These are phyloP conservation scores for Tilletiopsis washingtonensis DNA, from an alignment of 1,284 basidiomycete species.

Conservation along the genomic window DNA sequence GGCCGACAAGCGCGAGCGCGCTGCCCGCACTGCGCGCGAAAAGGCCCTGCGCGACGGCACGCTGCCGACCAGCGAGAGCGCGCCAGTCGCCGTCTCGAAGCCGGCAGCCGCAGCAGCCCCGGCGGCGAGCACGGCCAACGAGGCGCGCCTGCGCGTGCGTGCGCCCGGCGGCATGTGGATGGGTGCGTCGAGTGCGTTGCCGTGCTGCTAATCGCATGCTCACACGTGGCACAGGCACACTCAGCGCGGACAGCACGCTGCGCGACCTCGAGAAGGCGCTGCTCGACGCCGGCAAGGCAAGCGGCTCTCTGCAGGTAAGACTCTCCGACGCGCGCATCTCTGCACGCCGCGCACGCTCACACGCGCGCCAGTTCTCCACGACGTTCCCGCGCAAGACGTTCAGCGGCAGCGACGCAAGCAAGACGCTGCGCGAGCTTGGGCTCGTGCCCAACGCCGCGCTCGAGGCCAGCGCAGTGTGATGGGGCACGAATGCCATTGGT, in stretches of 20 bases:
- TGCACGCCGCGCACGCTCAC: background rate
- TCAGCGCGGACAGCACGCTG: constrained; percentile 33
- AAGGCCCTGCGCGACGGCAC: constrained; percentile 36
- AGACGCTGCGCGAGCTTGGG: constrained; percentile 41
- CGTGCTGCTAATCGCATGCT: too few species aligned
- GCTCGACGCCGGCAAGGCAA: constrained; percentile 25
- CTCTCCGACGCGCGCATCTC: background rate
- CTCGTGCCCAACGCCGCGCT: constrained; percentile 44
- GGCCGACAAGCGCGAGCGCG: constrained; percentile 42
- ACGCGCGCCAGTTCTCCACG: constrained; percentile 31
- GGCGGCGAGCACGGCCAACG: constrained; percentile 10
- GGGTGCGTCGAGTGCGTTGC: too few species aligned
- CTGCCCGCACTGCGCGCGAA: constrained; percentile 37
- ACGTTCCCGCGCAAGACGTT: constrained; percentile 43
- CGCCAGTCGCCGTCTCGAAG: constrained; percentile 16
- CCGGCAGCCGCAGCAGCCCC: constrained; percentile 8
- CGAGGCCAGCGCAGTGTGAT: constrained; percentile 29
- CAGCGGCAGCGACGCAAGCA: constrained; percentile 21
- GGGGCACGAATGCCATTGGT: too few species aligned
- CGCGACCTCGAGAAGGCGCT: constrained; percentile 26
- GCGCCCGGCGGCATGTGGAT: constrained; percentile 39
- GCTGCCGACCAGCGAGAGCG: background rate
- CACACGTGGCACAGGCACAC: too few species aligned
- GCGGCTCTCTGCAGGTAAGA: constrained; percentile 30
- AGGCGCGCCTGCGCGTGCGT: constrained; percentile 37